Base-by-base conservation (phyloP, 257 asterid genomes). In the Verbena officinalis region DNA sequence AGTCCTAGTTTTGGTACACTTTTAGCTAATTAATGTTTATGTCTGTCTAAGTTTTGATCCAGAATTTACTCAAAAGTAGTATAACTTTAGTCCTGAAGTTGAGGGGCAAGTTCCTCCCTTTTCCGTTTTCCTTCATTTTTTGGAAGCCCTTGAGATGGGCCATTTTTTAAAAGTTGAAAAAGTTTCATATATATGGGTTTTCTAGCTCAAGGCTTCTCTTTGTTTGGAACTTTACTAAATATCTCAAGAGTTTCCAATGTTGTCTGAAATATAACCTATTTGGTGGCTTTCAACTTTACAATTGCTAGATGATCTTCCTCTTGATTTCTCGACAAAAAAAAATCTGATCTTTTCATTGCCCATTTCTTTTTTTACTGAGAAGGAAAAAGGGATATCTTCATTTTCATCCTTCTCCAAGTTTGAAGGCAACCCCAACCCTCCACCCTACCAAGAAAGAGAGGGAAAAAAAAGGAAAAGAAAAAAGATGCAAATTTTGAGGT, bases 401-500 rank as follows among this genome's bases (percentile, higher is more conserved):
- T 0, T 30, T 42, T 54, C 46, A 46, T 42, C 43, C 42, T 57
- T 68, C 19, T 7, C 50, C 46, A 42, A 44, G 34, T 16, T 61
- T 34, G 53, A 23, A 56, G 63, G 53, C 63, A 69, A 45, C 66
- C 27, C 57, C 59, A 12, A 39, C n/a, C n/a, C n/a, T n/a, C n/a
- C n/a, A n/a, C n/a, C n/a, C n/a, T n/a, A n/a, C n/a, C n/a, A 0
- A 44, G n/a, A 2, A n/a, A 44, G 5, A 44, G 6, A 44, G 68
- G 65, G 45, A 82, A 4, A 36, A 2, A 39, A 0, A 44, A 2
- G 48, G 12, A 44, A n/a, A 1, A n/a, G n/a, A n/a, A 15, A 43
- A 44, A 73, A 69, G 52, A 82, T 77, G 88, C 64, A 42, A 17
- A 30, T 70, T 67, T 60, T 63, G 5, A 42, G 64, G 12, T 63